Base-by-base conservation (phyloP, 331 rosid genomes). In the Quercus lobata region DNA sequence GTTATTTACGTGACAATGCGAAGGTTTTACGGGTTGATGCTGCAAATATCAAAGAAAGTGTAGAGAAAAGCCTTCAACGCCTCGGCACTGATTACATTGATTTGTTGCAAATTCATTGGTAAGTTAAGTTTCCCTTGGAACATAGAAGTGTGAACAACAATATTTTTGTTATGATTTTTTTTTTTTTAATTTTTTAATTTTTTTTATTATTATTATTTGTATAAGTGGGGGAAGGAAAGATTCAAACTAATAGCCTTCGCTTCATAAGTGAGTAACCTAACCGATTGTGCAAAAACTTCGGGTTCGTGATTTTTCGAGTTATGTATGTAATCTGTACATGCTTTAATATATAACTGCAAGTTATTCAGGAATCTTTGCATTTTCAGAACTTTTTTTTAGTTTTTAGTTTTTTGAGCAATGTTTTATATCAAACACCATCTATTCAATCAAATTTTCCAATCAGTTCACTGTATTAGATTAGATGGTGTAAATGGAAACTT, bases 41-140 rank as follows among this genome's bases (percentile, higher is more conserved):
- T 82, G 84, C 76, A 63, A 95, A 95, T 84, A 88, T 95, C 58
- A 91, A 60, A 86, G 98, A 91, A 84, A 90, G 98, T 79, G 98
- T 95, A 21, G 99, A 93, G 93, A 93, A 93, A 86, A 95, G 97
- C 79, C 94, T 93, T 10, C 87, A 88, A 83, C 97, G 94, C 72
- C 98, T 95, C n/a, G 91, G 91, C 79, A 91, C 97, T 72, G 98
- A 95, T 76, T 91, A 95, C 90, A 91, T 95, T 78, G 99, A 95
- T 82, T 84, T 95, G 70, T 82, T 93, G 87, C 99, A 91, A 87
- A 93, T 93, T 87, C 99, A 95, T 85, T 95, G 97, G 99, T 93
- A 82, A 79, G 96, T 83, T 73, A 52, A 63, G 53, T n/a, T 68
- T 57, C 57, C 74, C 24, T 32, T 77, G 83, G 68, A 57, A 63